phyloP scores from a whole-genome alignment of 345 rosid genomes.

The Balakata baccata region DNA sequence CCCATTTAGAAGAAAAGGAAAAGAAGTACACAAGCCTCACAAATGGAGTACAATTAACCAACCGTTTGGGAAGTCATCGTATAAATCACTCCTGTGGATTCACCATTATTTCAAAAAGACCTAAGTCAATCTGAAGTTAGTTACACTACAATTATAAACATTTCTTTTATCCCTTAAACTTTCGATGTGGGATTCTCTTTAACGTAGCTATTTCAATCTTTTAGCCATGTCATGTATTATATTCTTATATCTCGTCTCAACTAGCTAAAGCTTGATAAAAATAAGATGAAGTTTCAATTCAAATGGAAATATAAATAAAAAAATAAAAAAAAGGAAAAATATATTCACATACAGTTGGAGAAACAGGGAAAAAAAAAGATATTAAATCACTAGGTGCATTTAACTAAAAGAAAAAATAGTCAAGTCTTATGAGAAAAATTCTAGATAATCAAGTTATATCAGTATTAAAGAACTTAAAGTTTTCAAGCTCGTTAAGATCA shows the following conservation, averaged over 20 bases:
- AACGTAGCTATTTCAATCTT: neutral
- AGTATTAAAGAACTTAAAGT: neutral
- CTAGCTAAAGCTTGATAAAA: neutral
- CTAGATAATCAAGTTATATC: neutral
- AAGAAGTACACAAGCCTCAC: neutral
- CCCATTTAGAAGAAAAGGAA: neutral
- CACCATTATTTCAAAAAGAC: too few species aligned
- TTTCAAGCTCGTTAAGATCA: neutral
- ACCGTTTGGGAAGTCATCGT: neutral
- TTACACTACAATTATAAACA: too few species aligned
- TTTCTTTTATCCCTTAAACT: too few species aligned
- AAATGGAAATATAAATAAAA: too few species aligned
- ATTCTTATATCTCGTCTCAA: neutral
- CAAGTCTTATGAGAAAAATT: neutral
- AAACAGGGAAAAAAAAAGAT: neutral
- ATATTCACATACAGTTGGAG: neutral
- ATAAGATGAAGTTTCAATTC: neutral
- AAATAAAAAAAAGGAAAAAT: too few species aligned
- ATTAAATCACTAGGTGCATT: too few species aligned
- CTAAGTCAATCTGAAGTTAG: too few species aligned
- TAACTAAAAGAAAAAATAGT: neutral
- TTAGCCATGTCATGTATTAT: neutral
- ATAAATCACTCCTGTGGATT: neutral
- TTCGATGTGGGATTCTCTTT: too few species aligned
- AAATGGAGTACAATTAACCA: neutral